Base-by-base conservation (phyloP, 2,329 filamentous ascomycete genomes). In the Trichoderma atrobrunneum region DNA sequence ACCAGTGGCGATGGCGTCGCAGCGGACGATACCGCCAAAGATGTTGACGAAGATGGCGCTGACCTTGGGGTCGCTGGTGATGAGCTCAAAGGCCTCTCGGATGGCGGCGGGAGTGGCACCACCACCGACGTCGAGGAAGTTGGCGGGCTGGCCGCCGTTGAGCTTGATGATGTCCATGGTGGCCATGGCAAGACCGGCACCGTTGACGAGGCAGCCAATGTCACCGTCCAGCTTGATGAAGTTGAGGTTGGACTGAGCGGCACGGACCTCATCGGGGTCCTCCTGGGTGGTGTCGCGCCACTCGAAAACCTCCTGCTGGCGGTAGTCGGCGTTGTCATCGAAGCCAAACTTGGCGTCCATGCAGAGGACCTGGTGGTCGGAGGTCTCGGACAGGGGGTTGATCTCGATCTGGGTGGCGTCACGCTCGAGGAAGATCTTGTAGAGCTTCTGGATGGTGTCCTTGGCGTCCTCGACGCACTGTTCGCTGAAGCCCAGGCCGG, bases 111-210 rank as follows among this genome's bases (percentile, higher is more conserved):
- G 95, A 73, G 96, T 99, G 77, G 96, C 96, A 87, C 96, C 96
- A 83, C 96, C 96, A 81, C 96, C 96, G 78, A 99, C 96, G 82
- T 99, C 96, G 78, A 99, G 89, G 91, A 99, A 99, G 90, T 99
- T 99, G 78, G 96, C 96, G 74, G 96, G 96, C 81, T 90, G 87
- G 75, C 96, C 96, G 78, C 96, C 96, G 86, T 98, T 99, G 75
- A 99, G 90, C 91, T 99, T 98, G 90, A 99, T 99, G 84, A 99
- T 98, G 85, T 99, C 96, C 96, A 99, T 99, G 82, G 96, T 99
- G 75, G 96, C 96, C 96, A 99, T 99, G 85, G 96, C 96, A 77
- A 99, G 92, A 87, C 96, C 96, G 79, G 96, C 96, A 82, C 96
- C 96, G 87, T 99, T 99, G 87, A 99, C 96, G 78, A 98, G 89